Evolutionary conservation across 768 basidiomycete species (phyloP), one percentile per base, ranked within the genome.

Genomic region (Pleurotus citrinopileatus): DNA sequence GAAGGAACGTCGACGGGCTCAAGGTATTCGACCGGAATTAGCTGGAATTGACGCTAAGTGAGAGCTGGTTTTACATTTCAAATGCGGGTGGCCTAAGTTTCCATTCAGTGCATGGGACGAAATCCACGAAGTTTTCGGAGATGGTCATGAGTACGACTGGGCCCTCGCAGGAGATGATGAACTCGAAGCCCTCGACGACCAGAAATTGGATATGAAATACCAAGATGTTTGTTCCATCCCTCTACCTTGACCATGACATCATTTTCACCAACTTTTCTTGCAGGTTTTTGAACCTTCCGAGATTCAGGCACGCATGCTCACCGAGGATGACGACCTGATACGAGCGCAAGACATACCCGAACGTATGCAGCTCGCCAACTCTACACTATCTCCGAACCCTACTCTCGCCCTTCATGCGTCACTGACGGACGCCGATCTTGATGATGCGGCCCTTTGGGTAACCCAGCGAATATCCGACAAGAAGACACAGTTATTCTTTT

Each of bases 241-340:
- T n/a, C n/a, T n/a, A 13, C 23, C 28, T 52, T 27, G 55, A 55
- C 36, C 46, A 29, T 45, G 43, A 52, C 53, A 52, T 53, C 28
- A 53, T 15, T 38, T 45, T 53, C 43, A 50, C 55, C 56, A 22
- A 58, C 53, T 59, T 40, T 19, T 12, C 12, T 19, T 29, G 46
- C 61, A 98, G 94, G 93, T 98, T 57, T 99, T 98, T 61, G 97
- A 99, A 65, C 97, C 97, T 0, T 90, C 95, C 9, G 94, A 98
- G 73, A 98, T 99, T 65, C 84, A 84, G 48, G 87, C 86, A 56
- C 82, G 91, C 36, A 77, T 92, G 76, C 75, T 98, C 25, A 96
- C 94, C 2, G 93, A 94, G 59, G 93, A 92, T 55, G 97, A 99
- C 68, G 91, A 96, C 62, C 74, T 92, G 42, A 95, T 99, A 57